These are phyloP conservation scores for Aspergillus clavatus DNA, from an alignment of 2,329 filamentous ascomycete species.

Conservation along the genomic window DNA sequence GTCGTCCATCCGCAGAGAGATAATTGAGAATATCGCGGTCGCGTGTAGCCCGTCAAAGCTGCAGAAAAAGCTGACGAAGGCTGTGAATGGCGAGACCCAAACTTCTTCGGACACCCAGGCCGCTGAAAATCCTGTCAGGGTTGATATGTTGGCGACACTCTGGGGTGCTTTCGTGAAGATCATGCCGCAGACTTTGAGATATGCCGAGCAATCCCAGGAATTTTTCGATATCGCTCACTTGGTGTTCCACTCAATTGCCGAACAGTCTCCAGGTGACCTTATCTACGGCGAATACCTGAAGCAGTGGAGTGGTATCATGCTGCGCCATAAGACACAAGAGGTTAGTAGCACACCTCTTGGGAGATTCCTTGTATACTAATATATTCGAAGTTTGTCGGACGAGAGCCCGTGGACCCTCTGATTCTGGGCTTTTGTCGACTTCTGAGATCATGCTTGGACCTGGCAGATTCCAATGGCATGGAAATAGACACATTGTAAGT, in stretches of 20 bases:
- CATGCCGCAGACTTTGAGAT: slow-evolving; percentile 36
- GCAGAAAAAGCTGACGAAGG: slow-evolving; percentile 24
- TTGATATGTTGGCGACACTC: slow-evolving; percentile 41
- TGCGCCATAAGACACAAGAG: slow-evolving; percentile 42
- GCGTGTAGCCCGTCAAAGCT: slow-evolving; percentile 31
- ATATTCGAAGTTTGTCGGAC: slow-evolving; percentile 40
- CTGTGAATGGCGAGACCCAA: slow-evolving; percentile 13
- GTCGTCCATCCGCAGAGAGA: slow-evolving; percentile 34
- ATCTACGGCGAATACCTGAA: slow-evolving; percentile 39
- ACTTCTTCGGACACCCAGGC: slow-evolving; percentile 7
- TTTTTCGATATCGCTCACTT: slow-evolving; percentile 43
- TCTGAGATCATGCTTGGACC: slow-evolving; percentile 39
- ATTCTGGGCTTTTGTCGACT: slow-evolving; percentile 42
- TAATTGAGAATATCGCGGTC: slow-evolving; percentile 37
- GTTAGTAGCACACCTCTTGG: slow-evolving; percentile 19
- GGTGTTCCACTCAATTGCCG: slow-evolving; percentile 41
- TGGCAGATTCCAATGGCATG: slow-evolving; percentile 31
- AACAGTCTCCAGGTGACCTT: slow-evolving; percentile 34
- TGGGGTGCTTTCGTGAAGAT: slow-evolving; percentile 42
- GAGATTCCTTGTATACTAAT: slow-evolving; percentile 16
- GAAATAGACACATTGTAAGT: slow-evolving; percentile 33
- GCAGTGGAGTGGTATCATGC: slow-evolving; percentile 41
- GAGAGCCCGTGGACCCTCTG: slow-evolving; percentile 41
- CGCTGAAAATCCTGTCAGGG: slow-evolving; percentile 25
- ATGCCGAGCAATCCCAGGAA: slow-evolving; percentile 40